phyloP scores from a whole-genome alignment of 2,329 filamentous ascomycete genomes.

The Fusarium penzigii region DNA sequence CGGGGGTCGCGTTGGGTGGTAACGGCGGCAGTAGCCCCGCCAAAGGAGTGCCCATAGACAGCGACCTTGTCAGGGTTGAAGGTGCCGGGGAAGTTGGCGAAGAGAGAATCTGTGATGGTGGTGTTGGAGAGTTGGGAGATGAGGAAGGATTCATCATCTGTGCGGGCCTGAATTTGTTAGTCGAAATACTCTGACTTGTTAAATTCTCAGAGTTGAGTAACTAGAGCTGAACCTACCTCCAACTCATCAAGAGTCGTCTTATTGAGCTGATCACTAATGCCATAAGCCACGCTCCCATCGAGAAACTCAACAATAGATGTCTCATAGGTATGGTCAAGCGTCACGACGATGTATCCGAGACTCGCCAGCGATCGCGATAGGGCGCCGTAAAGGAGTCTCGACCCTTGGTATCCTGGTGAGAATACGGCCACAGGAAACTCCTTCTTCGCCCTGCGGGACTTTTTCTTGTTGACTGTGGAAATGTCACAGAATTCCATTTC shows the following conservation, averaged over 20 bases:
- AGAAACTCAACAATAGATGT: conserved; percentile 45
- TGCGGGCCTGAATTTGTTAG: not conserved
- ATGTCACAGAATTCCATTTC: conserved; percentile 16
- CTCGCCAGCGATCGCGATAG: conserved; percentile 46
- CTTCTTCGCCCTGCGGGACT: not conserved
- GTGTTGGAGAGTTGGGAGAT: conserved; percentile 26
- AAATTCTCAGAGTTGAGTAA: not conserved
- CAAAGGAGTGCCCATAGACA: conserved; percentile 16
- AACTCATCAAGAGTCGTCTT: not conserved
- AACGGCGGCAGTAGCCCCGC: conserved; percentile 20
- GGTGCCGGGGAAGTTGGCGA: conserved; percentile 5
- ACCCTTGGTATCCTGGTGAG: conserved; percentile 44
- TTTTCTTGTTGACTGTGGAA: not conserved
- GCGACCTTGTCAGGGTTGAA: conserved; percentile 5
- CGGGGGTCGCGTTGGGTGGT: conserved; percentile 33
- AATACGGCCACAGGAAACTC: conserved; percentile 32
- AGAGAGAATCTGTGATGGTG: conserved; percentile 3
- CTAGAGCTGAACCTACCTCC: conserved; percentile 1
- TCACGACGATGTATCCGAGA: conserved; percentile 45
- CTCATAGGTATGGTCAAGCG: conserved; percentile 51
- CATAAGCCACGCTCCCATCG: conserved; percentile 34
- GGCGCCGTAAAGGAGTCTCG: conserved; percentile 43
- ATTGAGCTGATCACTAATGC: not conserved
- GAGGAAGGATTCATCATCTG: conserved; percentile 8
- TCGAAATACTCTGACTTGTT: not conserved